Base-by-base conservation (phyloP, 176 grass and related monocot genomes). In the Poa annua region DNA sequence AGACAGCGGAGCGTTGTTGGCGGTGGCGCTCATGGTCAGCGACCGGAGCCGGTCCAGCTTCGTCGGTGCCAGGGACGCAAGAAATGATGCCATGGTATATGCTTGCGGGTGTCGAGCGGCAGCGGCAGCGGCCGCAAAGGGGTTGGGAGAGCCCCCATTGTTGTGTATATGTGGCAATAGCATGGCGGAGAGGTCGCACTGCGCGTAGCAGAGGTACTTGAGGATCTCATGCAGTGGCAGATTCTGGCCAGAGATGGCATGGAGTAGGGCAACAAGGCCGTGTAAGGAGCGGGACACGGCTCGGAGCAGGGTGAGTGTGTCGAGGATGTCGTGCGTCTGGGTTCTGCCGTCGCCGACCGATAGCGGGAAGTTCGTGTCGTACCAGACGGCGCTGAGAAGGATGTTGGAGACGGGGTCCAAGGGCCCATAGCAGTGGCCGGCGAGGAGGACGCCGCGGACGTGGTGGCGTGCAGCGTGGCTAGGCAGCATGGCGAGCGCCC, bases 381-480 rank as follows among this genome's bases (percentile, higher is more conserved):
- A 72, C 69, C 21, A 72, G 42, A 72, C 12, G 42, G 22, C 42
- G 7, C 42, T 72, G 22, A 72, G 69, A 3, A 72, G 3, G 13
- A 72, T 72, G 42, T 72, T 72, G 42, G 69, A 72, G 42, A 72
- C 42, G 13, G 42, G 69, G 7, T 72, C 69, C 69, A 72, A 4
- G 22, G 69, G 69, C 3, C 69, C 69, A 0, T 49, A 72, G 69
- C 69, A 72, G 22, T 72, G 22, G 21, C 69, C 69, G 22, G 69
- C 13, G 7, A 72, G 11, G 13, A 72, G 42, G 22, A 72, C 3
- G 13, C 21, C 22, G 1, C 13, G 69, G 21, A 72, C 2, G 13
- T 72, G 69, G 41, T 26, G 5, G 14, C 61, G 13, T 0, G 14
- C 61, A 4, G 26, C 13, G 61, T 64, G 7, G 69, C 21, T 72